These are phyloP conservation scores for Gaeumannomyces tritici DNA, from an alignment of 2,329 filamentous ascomycete species.

Conservation along the genomic window DNA sequence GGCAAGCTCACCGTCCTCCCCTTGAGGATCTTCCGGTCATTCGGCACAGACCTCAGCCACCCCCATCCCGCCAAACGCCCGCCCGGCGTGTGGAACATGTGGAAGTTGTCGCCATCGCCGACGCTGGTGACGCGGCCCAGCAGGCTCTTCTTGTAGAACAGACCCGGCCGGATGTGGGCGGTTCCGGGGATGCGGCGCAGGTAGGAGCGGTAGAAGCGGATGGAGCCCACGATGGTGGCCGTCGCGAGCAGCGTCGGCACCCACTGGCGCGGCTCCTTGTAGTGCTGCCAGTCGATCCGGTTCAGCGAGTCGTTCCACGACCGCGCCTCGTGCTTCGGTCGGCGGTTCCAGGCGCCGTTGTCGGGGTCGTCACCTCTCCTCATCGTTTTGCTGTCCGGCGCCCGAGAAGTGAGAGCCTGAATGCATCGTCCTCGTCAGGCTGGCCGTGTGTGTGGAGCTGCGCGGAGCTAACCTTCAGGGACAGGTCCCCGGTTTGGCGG, in stretches of 20 bases:
- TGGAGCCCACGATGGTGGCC: conserved; percentile 39
- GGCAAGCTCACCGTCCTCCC: conserved; percentile 61
- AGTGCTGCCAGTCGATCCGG: conserved; percentile 41
- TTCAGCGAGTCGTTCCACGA: conserved; percentile 33
- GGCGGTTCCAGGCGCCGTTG: neutral
- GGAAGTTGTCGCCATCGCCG: conserved; percentile 93
- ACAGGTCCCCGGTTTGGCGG: neutral
- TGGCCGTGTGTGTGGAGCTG: neutral
- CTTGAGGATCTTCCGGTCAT: conserved; percentile 57
- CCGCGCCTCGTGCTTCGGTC: conserved; percentile 9
- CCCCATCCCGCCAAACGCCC: conserved; percentile 82
- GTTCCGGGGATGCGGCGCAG: conserved; percentile 77
- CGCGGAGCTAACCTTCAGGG: neutral
- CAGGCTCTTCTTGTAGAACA: conserved; percentile 66
- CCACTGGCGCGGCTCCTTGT: conserved; percentile 43
- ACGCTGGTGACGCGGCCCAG: conserved; percentile 87
- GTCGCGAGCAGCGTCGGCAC: conserved; percentile 45
- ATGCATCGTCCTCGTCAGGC: neutral
- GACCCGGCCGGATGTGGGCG: conserved; percentile 61
- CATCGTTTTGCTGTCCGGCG: neutral
- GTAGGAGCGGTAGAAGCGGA: conserved; percentile 62
- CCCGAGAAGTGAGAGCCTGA: neutral
- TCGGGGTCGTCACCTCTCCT: neutral
- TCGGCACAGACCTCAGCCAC: conserved; percentile 73
- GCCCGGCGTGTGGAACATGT: conserved; percentile 90